Evolutionary conservation across 2,329 filamentous ascomycete species (phyloP).

Genomic region (Nectriaceae sp.): DNA sequence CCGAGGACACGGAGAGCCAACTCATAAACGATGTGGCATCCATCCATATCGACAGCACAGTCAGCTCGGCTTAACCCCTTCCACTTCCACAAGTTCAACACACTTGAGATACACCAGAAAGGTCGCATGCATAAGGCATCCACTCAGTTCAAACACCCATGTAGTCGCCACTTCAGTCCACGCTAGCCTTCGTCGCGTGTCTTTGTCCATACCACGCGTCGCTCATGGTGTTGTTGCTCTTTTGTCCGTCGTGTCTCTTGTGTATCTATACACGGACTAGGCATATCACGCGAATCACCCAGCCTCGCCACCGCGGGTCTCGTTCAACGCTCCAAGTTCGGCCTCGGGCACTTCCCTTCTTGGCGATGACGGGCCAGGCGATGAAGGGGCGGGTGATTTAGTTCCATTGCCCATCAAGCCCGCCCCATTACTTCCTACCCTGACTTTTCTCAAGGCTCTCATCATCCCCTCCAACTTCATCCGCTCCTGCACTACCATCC

Average conservation of each 20-base stretch:
- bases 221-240: conserved; percentile 19
- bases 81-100: too few species aligned
- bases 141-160: background rate
- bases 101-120: too few species aligned
- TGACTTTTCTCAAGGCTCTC: conserved; percentile 71
- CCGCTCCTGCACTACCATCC: conserved; percentile 78
- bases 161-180: conserved; percentile 14
- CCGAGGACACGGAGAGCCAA: too few species aligned
- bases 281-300: conserved; percentile 11
- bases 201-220: conserved; percentile 25
- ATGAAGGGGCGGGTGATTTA: conserved; percentile 12
- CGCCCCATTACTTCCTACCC: conserved; percentile 18
- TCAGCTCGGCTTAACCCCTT: too few species aligned
- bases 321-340: conserved; percentile 15
- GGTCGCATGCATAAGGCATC: conserved; percentile 26
- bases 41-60: too few species aligned
- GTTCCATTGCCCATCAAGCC: conserved; percentile 17
- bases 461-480: conserved; percentile 79
- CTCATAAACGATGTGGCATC: too few species aligned
- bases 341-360: conserved; percentile 18
- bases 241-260: conserved; percentile 1
- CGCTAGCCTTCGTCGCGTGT: conserved; percentile 22
- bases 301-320: conserved; percentile 17
- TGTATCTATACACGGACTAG: conserved; percentile 9
- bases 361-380: conserved; percentile 2